Evolutionary conservation across 805 yeast species (phyloP).

Genomic region (Hanseniaspora valbyensis): DNA sequence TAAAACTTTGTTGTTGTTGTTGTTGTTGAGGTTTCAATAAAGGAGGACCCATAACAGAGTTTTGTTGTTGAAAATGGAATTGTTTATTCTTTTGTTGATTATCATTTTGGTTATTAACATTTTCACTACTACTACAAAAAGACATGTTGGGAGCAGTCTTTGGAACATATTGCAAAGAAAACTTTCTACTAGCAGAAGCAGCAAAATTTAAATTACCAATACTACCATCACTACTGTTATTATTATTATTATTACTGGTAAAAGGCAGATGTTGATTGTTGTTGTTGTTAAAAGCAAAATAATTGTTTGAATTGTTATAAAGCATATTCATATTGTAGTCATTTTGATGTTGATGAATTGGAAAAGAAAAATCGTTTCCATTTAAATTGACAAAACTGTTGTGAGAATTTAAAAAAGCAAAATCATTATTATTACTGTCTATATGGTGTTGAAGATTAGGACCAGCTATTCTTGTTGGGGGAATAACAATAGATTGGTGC

Average conservation of each 20-base stretch:
- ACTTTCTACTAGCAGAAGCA: not conserved
- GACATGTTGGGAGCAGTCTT: slow-evolving; percentile 1
- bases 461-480: slow-evolving; percentile 34
- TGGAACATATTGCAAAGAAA: slow-evolving; percentile 8
- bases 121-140: not conserved
- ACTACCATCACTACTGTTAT: slow-evolving; percentile 16
- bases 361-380: not conserved
- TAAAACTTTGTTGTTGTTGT: slow-evolving; percentile 17
- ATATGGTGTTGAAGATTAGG: slow-evolving; percentile 33
- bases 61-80: slow-evolving; percentile 17
- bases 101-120: not conserved
- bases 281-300: not conserved
- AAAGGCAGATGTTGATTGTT: not conserved
- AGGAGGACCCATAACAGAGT: slow-evolving; percentile 13
- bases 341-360: not conserved
- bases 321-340: not conserved
- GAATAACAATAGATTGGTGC: slow-evolving; percentile 23
- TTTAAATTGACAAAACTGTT: not conserved
- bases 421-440: not conserved
- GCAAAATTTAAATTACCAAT: not conserved
- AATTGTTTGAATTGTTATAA: not conserved
- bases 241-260: no score
- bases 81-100: no score
- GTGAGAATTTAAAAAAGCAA: not conserved
- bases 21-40: slow-evolving; percentile 15